These are phyloP conservation scores for Kluyveromyces wickerhamii DNA, from an alignment of 805 yeast species.

Conservation along the genomic window DNA sequence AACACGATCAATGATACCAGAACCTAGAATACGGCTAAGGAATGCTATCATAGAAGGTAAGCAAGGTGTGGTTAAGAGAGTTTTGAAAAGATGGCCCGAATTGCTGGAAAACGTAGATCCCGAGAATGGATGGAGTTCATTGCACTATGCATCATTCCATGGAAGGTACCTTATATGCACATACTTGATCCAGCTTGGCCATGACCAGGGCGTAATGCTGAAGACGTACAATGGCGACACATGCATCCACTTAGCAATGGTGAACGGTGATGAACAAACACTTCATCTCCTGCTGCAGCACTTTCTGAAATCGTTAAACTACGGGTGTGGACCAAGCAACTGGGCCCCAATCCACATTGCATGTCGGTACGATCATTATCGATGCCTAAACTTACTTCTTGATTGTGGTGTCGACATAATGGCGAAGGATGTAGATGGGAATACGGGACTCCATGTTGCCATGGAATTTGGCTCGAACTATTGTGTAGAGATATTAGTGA, in stretches of 20 bases:
- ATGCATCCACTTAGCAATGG: slow-evolving; percentile 63
- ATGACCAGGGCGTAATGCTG: slow-evolving; percentile 43
- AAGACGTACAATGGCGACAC: slow-evolving; percentile 51
- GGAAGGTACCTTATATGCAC: slow-evolving; percentile 67
- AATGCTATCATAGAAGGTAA: slow-evolving; percentile 59
- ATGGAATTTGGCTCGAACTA: slow-evolving; percentile 58
- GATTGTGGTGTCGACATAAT: slow-evolving; percentile 75
- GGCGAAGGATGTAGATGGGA: slow-evolving; percentile 62
- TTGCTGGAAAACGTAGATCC: slow-evolving; percentile 63
- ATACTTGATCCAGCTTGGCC: slow-evolving; percentile 47
- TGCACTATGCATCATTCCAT: slow-evolving; percentile 72
- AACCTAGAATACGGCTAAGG: slow-evolving; percentile 59
- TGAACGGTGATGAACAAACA: slow-evolving; percentile 60
- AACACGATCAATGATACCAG: slow-evolving; percentile 34
- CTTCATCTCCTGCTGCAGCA: slow-evolving; percentile 66
- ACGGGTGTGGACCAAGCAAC: slow-evolving; percentile 39
- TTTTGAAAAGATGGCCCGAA: slow-evolving; percentile 61
- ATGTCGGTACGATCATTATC: slow-evolving; percentile 48
- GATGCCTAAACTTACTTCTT: slow-evolving; percentile 55
- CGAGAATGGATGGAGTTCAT: slow-evolving; percentile 69
- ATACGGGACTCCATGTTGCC: slow-evolving; percentile 81
- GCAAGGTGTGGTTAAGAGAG: slow-evolving; percentile 51
- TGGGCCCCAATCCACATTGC: slow-evolving; percentile 67
- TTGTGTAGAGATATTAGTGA: slow-evolving; percentile 46
- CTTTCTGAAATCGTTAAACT: slow-evolving; percentile 33